Evolutionary conservation across 106 monocot genomes (phyloP).

Genomic region (Acorus calamus): DNA sequence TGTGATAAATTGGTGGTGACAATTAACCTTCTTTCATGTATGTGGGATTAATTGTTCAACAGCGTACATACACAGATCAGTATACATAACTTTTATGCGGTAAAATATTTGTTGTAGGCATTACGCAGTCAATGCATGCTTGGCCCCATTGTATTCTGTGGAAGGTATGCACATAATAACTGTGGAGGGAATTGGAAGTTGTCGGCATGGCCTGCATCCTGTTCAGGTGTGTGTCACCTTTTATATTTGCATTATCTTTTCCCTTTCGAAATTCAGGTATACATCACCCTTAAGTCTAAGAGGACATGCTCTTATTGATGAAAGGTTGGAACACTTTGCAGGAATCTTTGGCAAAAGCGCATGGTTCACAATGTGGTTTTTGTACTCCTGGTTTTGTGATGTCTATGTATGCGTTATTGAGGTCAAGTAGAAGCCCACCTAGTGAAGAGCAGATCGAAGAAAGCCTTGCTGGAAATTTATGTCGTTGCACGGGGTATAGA

Average conservation of each 20-base stretch:
- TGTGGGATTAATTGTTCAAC: too few species aligned
- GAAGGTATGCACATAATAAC: slow-evolving; percentile 98
- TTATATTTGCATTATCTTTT: too few species aligned
- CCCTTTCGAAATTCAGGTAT: too few species aligned
- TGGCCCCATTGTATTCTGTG: slow-evolving; percentile 88
- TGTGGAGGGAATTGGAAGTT: slow-evolving; percentile 83
- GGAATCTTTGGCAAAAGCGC: slow-evolving; percentile 74
- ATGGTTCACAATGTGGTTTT: slow-evolving; percentile 98
- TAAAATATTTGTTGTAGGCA: slow-evolving; percentile 44
- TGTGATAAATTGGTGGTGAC: too few species aligned
- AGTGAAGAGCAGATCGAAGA: slow-evolving; percentile 87
- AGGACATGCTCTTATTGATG: too few species aligned
- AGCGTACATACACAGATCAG: too few species aligned
- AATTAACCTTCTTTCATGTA: too few species aligned
- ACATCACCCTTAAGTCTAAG: too few species aligned
- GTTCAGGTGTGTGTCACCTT: slow-evolving; percentile 46
- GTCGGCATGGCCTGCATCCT: slow-evolving; percentile 61
- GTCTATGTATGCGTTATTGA: slow-evolving; percentile 96
- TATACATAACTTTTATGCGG: neutral
- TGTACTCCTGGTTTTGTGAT: slow-evolving; percentile 98
- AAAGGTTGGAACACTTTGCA: slow-evolving; percentile 8
- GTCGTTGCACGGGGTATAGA: slow-evolving; percentile 96
- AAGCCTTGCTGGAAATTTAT: slow-evolving; percentile 87
- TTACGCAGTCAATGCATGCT: slow-evolving; percentile 87
- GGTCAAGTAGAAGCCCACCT: slow-evolving; percentile 67